Percentiles rank a stretch among this genome's conserved stretches.
These are phyloP conservation scores for Beauveria brongniartii DNA, from an alignment of 2,329 filamentous ascomycete species.

Conservation along the genomic window DNA sequence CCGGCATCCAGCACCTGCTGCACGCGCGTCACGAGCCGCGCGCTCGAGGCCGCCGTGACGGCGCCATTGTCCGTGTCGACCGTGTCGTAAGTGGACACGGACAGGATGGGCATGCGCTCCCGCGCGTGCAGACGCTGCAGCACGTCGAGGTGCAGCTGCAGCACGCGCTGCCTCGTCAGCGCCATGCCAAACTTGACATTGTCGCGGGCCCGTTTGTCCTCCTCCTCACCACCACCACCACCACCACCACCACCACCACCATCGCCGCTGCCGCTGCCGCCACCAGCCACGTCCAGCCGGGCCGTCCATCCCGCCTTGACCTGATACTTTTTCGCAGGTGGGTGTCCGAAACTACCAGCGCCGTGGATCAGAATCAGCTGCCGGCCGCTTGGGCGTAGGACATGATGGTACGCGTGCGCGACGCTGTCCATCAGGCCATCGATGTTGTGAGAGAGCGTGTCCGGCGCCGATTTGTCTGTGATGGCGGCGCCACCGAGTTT, in stretches of 20 bases:
- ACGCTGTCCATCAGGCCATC: constrained; percentile 2
- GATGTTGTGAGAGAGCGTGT: constrained; percentile 1
- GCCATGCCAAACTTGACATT: constrained; percentile 11
- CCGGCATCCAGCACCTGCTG: background rate
- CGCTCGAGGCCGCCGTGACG: background rate
- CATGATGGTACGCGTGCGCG: constrained; percentile 4
- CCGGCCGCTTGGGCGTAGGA: background rate
- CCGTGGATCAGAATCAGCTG: constrained; percentile 7
- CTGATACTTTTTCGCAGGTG: constrained; percentile 10
- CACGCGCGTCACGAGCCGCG: background rate
- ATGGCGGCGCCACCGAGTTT: constrained; percentile 13
- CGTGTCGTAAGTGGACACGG: constrained; percentile 10
- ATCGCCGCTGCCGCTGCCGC: background rate
- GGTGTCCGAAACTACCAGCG: constrained; percentile 11
- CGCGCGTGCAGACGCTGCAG: constrained; percentile 1
- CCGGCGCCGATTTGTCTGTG: constrained; percentile 6
- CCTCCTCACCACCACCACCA: background rate
- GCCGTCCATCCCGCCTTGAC: constrained; percentile 9
- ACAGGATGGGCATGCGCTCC: constrained; percentile 4
- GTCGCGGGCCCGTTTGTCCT: background rate
- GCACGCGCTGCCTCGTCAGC: constrained; percentile 8
- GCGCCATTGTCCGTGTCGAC: constrained; percentile 3
- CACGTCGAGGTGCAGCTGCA: constrained; percentile 5
- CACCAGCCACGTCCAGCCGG: background rate
- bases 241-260: background rate